Percentiles rank a stretch among this genome's conserved stretches.
phyloP scores from a whole-genome alignment of 164 flowering plant genomes.

The Akebia trifoliata region DNA sequence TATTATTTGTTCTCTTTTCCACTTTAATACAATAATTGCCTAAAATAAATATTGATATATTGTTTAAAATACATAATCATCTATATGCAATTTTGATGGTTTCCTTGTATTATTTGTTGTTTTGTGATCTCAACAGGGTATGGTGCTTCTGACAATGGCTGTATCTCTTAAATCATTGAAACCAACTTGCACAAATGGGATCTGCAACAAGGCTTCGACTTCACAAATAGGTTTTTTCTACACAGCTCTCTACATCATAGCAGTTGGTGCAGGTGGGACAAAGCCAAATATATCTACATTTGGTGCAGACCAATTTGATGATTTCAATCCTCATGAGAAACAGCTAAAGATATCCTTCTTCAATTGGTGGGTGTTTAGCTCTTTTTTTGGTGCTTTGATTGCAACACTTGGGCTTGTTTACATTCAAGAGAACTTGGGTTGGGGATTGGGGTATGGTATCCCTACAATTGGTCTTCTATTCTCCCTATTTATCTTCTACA shows the following conservation, averaged over 20 bases:
- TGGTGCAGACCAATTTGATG: conserved; percentile 92
- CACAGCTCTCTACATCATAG: conserved; percentile 68
- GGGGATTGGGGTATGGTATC: conserved; percentile 88
- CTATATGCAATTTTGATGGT: no score
- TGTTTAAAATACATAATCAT: no score
- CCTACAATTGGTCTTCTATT: conserved; percentile 67
- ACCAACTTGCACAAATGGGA: conserved; percentile 66
- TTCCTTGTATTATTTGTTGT: no score
- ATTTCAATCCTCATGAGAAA: conserved; percentile 62
- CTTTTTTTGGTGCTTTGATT: conserved; percentile 58
- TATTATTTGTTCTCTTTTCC: no score
- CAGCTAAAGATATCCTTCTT: conserved; percentile 71
- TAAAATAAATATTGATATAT: no score
- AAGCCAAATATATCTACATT: conserved; percentile 88
- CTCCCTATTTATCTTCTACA: conserved; percentile 60
- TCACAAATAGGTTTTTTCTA: conserved; percentile 72
- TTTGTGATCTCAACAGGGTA: conserved; percentile 50
- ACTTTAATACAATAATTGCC: no score
- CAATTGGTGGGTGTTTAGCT: conserved; percentile 95
- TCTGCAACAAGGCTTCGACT: conserved; percentile 62
- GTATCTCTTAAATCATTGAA: conserved; percentile 61
- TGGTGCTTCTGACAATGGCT: conserved; percentile 70
- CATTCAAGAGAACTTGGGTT: conserved; percentile 78
- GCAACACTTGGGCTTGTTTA: conserved; percentile 78
- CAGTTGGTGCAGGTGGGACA: conserved; percentile 83